A percentile compares a stretch with the other conserved stretches of the same genome.
Conservation (phyloP, 768 basidiomycete genomes). For the Crucibulum laeve region DNA sequence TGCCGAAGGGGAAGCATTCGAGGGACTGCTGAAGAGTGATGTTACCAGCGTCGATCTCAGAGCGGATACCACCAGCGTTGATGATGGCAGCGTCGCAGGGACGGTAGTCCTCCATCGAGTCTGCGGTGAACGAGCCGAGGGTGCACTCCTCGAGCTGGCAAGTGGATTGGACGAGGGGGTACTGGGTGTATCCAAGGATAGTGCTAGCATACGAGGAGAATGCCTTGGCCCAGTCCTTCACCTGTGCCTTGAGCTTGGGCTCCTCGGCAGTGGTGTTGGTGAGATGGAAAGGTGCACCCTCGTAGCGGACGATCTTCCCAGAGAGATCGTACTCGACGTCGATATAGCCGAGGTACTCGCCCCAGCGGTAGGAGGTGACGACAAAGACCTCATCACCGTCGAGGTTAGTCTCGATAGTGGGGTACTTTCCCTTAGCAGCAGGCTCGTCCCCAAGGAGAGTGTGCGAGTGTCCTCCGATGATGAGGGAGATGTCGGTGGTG, state of each 20-base stretch:
- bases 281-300: constrained; percentile 38
- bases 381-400: constrained; percentile 43
- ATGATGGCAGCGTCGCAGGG: constrained; percentile 27
- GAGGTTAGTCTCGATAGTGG: constrained; percentile 36
- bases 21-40: constrained; percentile 34
- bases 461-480: constrained; percentile 40
- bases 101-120: constrained; percentile 35
- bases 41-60: constrained; percentile 32
- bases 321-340: constrained; percentile 33
- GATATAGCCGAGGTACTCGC: constrained; percentile 41
- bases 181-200: constrained; percentile 30
- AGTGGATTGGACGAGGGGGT: constrained; percentile 29
- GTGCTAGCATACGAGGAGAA: constrained; percentile 28
- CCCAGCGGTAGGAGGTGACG: constrained; percentile 43
- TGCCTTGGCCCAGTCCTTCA: constrained; percentile 33
- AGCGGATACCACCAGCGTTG: constrained; percentile 40
- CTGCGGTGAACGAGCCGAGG: constrained; percentile 37
- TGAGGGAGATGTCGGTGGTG: constrained; percentile 34
- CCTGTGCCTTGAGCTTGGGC: constrained; percentile 28
- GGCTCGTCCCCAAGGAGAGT: constrained; percentile 38
- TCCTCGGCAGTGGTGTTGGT: constrained; percentile 31
- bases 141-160: constrained; percentile 41
- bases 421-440: constrained; percentile 35
- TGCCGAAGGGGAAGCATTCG: constrained; percentile 40
- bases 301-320: constrained; percentile 35